Percentiles rank a stretch among this genome's conserved stretches.
phyloP scores from a whole-genome alignment of 257 asterid species.

The Penstemon eatonii region DNA sequence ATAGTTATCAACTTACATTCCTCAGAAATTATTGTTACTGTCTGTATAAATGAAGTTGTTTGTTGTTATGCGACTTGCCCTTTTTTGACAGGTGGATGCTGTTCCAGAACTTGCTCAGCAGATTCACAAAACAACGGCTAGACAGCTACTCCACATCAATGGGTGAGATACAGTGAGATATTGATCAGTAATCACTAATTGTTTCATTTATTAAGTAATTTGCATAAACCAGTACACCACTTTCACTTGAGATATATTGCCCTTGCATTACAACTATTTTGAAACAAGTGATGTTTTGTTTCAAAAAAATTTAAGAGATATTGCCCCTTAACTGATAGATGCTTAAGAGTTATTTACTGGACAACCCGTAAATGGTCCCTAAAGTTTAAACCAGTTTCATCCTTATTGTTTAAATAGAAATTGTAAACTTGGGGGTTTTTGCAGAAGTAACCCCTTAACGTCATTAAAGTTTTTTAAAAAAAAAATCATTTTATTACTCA shows the following conservation, averaged over 20 bases:
- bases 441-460: no score
- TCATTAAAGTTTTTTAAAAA: no score
- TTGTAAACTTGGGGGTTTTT: no score
- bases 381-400: no score
- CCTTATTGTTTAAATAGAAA: no score
- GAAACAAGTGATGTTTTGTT: no score
- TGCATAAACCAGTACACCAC: background rate
- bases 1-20: conserved; percentile 16
- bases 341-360: conserved; percentile 2
- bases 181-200: conserved; percentile 15
- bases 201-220: conserved; percentile 14
- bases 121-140: conserved; percentile 87
- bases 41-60: conserved; percentile 13
- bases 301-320: background rate
- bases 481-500: no score
- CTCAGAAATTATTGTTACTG: conserved; percentile 13
- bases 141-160: conserved; percentile 77
- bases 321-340: conserved; percentile 15
- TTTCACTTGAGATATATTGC: conserved; percentile 1
- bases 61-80: conserved; percentile 29
- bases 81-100: conserved; percentile 82
- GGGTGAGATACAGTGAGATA: conserved; percentile 60
- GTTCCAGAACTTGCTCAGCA: conserved; percentile 85
- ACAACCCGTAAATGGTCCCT: conserved; percentile 3
- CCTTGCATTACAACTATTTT: background rate